phyloP scores from a whole-genome alignment of 1,139 yeast species.

The Lodderomyces orthopsilosis region DNA sequence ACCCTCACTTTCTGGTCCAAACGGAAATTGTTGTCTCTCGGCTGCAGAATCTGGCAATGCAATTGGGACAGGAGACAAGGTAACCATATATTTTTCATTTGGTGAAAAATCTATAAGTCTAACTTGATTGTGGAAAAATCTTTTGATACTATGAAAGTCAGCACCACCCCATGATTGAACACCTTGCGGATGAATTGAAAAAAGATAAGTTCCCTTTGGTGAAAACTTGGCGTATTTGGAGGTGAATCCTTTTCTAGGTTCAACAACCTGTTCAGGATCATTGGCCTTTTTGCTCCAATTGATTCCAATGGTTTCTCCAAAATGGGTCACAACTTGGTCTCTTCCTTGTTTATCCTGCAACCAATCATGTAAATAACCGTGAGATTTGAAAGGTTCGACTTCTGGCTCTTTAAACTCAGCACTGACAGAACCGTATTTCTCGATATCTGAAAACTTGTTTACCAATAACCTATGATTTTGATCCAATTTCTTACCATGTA shows the following conservation, averaged over 20 bases:
- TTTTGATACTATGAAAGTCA: conserved; percentile 67
- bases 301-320: conserved; percentile 77
- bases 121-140: conserved; percentile 87
- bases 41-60: conserved; percentile 64
- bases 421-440: conserved; percentile 67
- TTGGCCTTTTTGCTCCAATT: conserved; percentile 82
- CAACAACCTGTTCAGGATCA: conserved; percentile 74
- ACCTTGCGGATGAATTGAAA: conserved; percentile 93
- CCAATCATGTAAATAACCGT: conserved; percentile 88
- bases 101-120: conserved; percentile 92
- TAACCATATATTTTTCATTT: conserved; percentile 83
- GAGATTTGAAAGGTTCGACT: conserved; percentile 64
- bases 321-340: conserved; percentile 85
- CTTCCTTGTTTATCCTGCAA: conserved; percentile 85
- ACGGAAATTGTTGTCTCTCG: conserved; percentile 69
- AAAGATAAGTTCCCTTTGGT: conserved; percentile 87
- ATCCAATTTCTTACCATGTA: conserved; percentile 89
- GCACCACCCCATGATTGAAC: conserved; percentile 96
- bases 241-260: conserved; percentile 82
- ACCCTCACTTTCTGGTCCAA: conserved; percentile 85
- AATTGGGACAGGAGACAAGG: conserved; percentile 87
- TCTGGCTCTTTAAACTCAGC: conserved; percentile 70
- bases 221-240: conserved; percentile 87
- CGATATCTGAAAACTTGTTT: conserved; percentile 81
- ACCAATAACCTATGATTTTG: conserved; percentile 87